Evolutionary conservation across 2,329 filamentous ascomycete species (phyloP).

Genomic region (Ustilaginoidea virens): DNA sequence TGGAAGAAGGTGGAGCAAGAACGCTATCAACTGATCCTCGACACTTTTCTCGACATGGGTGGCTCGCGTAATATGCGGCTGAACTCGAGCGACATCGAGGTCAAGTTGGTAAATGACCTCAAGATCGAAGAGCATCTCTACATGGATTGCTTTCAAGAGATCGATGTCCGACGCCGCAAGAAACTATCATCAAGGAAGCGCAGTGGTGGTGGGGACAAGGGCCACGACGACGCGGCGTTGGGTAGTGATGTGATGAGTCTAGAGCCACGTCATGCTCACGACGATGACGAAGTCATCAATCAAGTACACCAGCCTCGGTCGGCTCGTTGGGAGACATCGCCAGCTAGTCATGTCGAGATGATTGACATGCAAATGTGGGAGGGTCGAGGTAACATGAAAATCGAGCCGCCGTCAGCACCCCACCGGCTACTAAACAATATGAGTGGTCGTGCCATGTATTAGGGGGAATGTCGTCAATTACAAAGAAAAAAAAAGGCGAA

Average conservation of each 20-base stretch:
- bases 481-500: too few species aligned
- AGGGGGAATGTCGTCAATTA: too few species aligned
- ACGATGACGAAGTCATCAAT: conserved; percentile 20
- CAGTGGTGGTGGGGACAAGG: conserved; percentile 6
- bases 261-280: conserved; percentile 18
- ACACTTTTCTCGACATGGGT: conserved; percentile 31
- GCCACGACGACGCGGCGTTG: conserved; percentile 14
- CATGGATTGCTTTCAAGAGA: conserved; percentile 22
- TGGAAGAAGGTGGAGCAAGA: conserved; percentile 25
- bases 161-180: conserved; percentile 23
- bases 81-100: conserved; percentile 32
- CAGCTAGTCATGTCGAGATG: conserved; percentile 10
- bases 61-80: conserved; percentile 33
- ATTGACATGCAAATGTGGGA: conserved; percentile 16
- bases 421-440: conserved; percentile 1
- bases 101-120: conserved; percentile 30
- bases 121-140: conserved; percentile 23
- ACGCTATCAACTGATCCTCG: conserved; percentile 26
- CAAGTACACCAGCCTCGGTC: conserved; percentile 13
- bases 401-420: conserved; percentile 9
- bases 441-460: not conserved
- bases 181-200: conserved; percentile 20
- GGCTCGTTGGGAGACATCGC: conserved; percentile 13
- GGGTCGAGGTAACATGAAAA: conserved; percentile 13
- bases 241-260: conserved; percentile 26